These are phyloP conservation scores for Glaciozyma antarctica DNA, from an alignment of 768 basidiomycete species.

Conservation along the genomic window DNA sequence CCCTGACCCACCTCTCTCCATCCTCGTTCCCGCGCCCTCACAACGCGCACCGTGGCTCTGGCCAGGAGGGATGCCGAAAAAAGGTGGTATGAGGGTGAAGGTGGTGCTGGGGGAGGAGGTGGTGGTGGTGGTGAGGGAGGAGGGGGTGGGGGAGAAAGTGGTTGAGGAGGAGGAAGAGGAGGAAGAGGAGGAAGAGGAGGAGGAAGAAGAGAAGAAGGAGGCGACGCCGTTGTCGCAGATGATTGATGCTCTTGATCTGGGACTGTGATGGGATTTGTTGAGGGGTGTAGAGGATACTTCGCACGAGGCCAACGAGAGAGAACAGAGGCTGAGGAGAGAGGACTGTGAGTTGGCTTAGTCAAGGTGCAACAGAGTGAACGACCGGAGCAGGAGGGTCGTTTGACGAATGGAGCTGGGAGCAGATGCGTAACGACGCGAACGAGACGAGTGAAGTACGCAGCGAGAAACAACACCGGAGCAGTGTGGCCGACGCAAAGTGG, in stretches of 20 bases:
- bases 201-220: constrained; percentile 3
- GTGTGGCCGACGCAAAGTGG: too few species aligned
- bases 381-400: too few species aligned
- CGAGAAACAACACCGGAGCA: too few species aligned
- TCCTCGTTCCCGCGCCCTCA: neutral
- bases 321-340: too few species aligned
- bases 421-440: too few species aligned
- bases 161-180: neutral
- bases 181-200: constrained; percentile 2
- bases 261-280: neutral
- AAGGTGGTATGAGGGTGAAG: neutral
- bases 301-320: too few species aligned
- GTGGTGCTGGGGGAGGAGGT: neutral
- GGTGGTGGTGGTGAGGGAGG: neutral
- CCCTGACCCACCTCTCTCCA: neutral
- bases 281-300: too few species aligned
- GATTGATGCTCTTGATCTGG: constrained; percentile 6
- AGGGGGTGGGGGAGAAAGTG: neutral
- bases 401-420: too few species aligned
- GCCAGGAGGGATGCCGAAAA: neutral
- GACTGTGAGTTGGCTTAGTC: too few species aligned
- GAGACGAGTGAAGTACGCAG: too few species aligned
- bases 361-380: too few species aligned
- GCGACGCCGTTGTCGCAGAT: neutral
- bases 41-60: constrained; percentile 1